Evolutionary conservation across 495 filamentous ascomycete genomes (phyloP), one percentile per base, ranked within the genome.

Genomic region (Aspergillus avenaceus): DNA sequence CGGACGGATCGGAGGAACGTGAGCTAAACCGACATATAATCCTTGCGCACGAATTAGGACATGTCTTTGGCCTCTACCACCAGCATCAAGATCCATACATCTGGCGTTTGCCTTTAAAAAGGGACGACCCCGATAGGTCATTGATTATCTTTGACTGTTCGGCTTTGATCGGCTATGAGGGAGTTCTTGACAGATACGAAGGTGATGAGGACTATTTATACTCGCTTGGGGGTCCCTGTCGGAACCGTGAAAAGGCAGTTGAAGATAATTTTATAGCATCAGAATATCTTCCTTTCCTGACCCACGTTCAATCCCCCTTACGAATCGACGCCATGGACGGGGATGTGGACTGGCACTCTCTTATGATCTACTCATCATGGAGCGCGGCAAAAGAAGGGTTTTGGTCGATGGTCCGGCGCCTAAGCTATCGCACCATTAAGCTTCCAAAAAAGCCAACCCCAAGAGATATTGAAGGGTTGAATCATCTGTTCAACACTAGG

Each of bases 31-130:
- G n/a, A n/a, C n/a, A n/a, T n/a, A n/a, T n/a, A n/a, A n/a, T n/a
- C n/a, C n/a, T 51, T 27, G 47, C 48, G 2, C 53, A 55, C 26
- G 47, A 47, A 19, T 3, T 55, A 19, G 53, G 53, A 4, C 53
- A 55, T 38, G n/a, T 21, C 4, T 51, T 31, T 11, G 53, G 53
- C 13, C 34, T 55, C 2, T 5, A n/a, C 0, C 53, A 55, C 27
- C 42, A 55, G 19, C 47, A 48, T 21, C 53, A 55, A 37, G 22
- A 43, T n/a, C 47, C 34, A 2, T 8, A 4, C 5, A 16, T 51
- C 11, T 55, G 47, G 53, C n/a, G n/a, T n/a, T n/a, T n/a, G n/a
- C n/a, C n/a, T n/a, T n/a, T n/a, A n/a, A n/a, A n/a, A n/a, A n/a
- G n/a, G n/a, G n/a, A n/a, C n/a, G n/a, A n/a, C n/a, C n/a, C n/a